Conservation (phyloP, 495 filamentous ascomycete genomes). For the Chaetomium tenue region DNA sequence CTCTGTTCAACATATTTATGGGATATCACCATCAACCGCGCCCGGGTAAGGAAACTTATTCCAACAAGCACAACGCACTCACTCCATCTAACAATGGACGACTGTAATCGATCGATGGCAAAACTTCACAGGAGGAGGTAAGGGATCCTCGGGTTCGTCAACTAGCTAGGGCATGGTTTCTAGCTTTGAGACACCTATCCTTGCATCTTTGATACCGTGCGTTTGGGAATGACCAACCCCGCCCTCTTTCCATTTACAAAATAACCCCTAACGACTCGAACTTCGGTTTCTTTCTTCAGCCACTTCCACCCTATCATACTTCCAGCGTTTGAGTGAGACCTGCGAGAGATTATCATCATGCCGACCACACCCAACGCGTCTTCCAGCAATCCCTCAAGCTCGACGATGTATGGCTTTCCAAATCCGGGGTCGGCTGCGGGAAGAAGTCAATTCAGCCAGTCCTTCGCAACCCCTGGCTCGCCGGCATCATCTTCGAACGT, state of each 20-base stretch:
- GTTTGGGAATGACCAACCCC: neutral
- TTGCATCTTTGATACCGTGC: neutral
- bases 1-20: too few species aligned
- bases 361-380: slow-evolving; percentile 9
- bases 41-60: too few species aligned
- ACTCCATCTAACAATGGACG: too few species aligned
- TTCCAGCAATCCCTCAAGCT: neutral
- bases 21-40: too few species aligned
- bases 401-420: neutral
- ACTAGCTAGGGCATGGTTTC: neutral
- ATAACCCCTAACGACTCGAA: neutral
- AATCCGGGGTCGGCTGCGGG: neutral
- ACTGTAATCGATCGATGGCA: too few species aligned
- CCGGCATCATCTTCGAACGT: slow-evolving; percentile 19
- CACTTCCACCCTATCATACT: too few species aligned
- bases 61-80: too few species aligned
- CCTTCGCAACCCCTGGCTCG: slow-evolving; percentile 10
- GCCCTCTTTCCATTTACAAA: neutral
- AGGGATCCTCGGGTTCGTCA: too few species aligned
- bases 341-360: neutral
- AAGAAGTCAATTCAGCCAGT: slow-evolving; percentile 8
- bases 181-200: neutral
- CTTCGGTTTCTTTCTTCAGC: too few species aligned
- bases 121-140: too few species aligned
- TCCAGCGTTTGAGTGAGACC: too few species aligned